A percentile compares a stretch with the other conserved stretches of the same genome.
phyloP scores from a whole-genome alignment of 2,329 filamentous ascomycete genomes.

The Colletotrichum plurivorum region DNA sequence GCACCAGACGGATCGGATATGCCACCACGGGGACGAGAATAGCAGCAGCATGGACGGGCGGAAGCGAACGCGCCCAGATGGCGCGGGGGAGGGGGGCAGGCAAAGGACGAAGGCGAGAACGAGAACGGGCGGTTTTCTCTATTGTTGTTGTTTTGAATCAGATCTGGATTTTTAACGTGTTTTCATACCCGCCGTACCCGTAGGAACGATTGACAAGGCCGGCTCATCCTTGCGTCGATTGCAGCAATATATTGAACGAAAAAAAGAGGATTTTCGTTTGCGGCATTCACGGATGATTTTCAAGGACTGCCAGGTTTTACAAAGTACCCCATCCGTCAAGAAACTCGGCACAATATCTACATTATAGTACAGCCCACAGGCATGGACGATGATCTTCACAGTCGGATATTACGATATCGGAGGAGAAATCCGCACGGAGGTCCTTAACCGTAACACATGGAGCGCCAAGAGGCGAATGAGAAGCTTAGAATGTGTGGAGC shows the following conservation, averaged over 20 bases:
- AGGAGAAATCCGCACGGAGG: background rate
- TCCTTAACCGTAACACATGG: background rate
- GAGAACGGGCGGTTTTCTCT: background rate
- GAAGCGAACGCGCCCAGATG: background rate
- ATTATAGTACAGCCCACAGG: too few species aligned
- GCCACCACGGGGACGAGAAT: conserved; percentile 14
- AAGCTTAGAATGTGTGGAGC: conserved; percentile 1
- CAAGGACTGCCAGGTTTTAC: too few species aligned
- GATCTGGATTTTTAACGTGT: background rate
- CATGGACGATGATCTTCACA: too few species aligned
- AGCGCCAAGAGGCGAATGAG: background rate
- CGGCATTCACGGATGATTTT: background rate
- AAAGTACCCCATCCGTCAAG: too few species aligned
- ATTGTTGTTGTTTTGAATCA: background rate
- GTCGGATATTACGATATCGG: background rate
- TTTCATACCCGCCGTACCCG: background rate
- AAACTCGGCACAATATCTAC: too few species aligned
- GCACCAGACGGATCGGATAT: background rate
- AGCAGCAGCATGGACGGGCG: conserved; percentile 14
- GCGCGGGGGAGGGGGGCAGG: background rate
- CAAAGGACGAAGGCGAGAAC: conserved; percentile 19
- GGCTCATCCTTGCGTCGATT: background rate
- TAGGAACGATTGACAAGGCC: background rate
- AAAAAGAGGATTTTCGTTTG: background rate
- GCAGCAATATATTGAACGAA: background rate